These are phyloP conservation scores for Intubia oerlemansii DNA, from an alignment of 2,329 filamentous ascomycete species.

Conservation along the genomic window DNA sequence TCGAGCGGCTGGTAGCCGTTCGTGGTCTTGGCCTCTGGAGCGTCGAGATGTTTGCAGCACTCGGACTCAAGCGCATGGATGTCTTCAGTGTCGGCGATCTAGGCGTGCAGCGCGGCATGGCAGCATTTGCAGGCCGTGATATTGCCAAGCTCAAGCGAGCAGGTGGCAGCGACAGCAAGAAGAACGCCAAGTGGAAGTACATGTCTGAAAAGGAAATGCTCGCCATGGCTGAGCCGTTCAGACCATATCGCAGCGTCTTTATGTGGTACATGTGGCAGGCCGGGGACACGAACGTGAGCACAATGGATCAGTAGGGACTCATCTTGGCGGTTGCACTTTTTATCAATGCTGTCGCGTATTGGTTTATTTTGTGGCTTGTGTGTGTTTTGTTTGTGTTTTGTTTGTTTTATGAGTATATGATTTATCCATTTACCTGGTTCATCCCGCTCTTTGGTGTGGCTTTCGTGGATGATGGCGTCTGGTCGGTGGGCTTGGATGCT, in stretches of 20 bases:
- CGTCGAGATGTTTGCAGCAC: conserved; percentile 96
- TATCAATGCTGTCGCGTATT: no score
- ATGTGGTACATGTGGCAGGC: conserved; percentile 99
- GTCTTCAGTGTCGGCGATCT: conserved; percentile 85
- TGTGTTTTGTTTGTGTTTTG: no score
- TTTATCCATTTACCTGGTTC: no score
- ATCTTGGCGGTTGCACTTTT: no score
- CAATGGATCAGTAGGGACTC: no score
- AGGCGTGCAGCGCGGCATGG: conserved; percentile 88
- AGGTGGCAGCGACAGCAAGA: conserved; percentile 40
- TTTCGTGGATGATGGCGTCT: no score
- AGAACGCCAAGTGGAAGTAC: conserved; percentile 79
- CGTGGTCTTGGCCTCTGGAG: conserved; percentile 77
- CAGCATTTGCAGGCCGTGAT: conserved; percentile 64
- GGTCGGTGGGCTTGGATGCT: no score
- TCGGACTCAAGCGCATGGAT: conserved; percentile 84
- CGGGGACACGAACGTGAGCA: no score
- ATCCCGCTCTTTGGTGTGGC: no score
- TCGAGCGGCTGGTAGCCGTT: conserved; percentile 65
- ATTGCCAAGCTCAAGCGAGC: conserved; percentile 61
- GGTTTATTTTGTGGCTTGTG: no score
- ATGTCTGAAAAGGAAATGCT: conserved; percentile 89
- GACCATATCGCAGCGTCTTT: conserved; percentile 74
- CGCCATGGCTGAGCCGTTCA: conserved; percentile 57
- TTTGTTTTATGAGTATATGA: no score